A percentile compares a stretch with the other conserved stretches of the same genome.
These are phyloP conservation scores for Yamadazyma kanchanaburiensis DNA, from an alignment of 1,139 yeast species.

Conservation along the genomic window DNA sequence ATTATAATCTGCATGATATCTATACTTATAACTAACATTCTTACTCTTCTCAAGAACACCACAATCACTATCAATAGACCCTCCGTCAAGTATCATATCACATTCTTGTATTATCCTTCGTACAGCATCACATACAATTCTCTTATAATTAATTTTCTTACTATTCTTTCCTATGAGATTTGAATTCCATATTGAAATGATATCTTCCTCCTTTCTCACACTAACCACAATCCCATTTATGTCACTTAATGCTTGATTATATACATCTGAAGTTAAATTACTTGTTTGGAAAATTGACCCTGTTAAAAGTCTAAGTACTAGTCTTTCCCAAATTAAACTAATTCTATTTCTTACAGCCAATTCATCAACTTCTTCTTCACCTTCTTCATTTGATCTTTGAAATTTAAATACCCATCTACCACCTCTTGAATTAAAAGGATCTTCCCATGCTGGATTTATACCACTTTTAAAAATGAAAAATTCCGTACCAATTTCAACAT, in stretches of 20 bases:
- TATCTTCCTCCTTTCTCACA: constrained; percentile 49
- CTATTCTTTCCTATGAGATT: constrained; percentile 28
- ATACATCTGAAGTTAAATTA: constrained; percentile 26
- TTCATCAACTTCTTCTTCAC: constrained; percentile 13
- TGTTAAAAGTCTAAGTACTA: constrained; percentile 40
- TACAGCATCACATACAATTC: constrained; percentile 48
- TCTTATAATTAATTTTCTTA: constrained; percentile 31
- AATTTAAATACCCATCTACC: constrained; percentile 67
- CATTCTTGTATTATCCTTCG: constrained; percentile 47
- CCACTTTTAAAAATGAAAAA: constrained; percentile 61
- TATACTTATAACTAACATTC: constrained; percentile 46
- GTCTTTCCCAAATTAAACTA: constrained; percentile 51
- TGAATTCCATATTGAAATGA: constrained; percentile 53
- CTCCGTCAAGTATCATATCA: constrained; percentile 22
- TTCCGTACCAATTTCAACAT: constrained; percentile 54
- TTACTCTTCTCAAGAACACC: constrained; percentile 37
- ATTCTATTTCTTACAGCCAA: constrained; percentile 36
- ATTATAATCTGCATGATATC: constrained; percentile 23
- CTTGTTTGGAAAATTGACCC: constrained; percentile 39
- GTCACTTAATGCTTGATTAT: constrained; percentile 39
- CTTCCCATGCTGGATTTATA: constrained; percentile 71
- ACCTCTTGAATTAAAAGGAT: constrained; percentile 58
- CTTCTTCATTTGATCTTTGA: constrained; percentile 22
- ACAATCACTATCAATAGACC: constrained; percentile 19
- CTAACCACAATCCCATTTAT: constrained; percentile 52